These are phyloP conservation scores for Elongisporangium anandrum DNA, from an alignment of 352 stramenopile species.

Conservation along the genomic window DNA sequence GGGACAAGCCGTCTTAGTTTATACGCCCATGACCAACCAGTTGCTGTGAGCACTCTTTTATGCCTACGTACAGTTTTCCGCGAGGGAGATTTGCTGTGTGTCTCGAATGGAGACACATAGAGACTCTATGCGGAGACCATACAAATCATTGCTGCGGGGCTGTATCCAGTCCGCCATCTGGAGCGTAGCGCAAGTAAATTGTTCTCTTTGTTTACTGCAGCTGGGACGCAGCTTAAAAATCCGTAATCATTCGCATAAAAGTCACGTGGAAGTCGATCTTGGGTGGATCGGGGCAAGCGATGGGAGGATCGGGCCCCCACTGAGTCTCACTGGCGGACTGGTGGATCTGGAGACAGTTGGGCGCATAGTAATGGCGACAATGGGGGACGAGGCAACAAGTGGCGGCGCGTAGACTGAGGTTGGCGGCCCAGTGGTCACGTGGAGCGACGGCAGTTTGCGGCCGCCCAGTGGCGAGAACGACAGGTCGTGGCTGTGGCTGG, in stretches of 20 bases:
- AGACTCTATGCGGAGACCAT: background rate
- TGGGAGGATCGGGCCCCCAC: constrained; percentile 11
- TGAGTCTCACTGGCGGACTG: constrained; percentile 5
- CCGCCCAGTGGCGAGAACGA: background rate
- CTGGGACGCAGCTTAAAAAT: background rate
- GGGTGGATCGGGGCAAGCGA: constrained; percentile 10
- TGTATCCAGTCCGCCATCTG: background rate
- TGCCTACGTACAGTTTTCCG: background rate
- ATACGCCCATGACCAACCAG: background rate
- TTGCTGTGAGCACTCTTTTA: background rate
- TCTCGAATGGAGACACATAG: no score
- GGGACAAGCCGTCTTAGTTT: background rate
- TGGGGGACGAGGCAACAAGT: background rate
- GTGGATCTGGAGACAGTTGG: constrained; percentile 5
- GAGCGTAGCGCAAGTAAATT: background rate
- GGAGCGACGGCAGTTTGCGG: constrained; percentile 17
- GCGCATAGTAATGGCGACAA: background rate
- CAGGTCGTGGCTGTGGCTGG: constrained; percentile 1
- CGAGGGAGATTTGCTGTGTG: background rate
- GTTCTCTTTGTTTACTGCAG: background rate
- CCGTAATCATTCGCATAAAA: background rate
- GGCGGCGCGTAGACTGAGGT: background rate
- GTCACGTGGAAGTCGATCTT: constrained; percentile 3
- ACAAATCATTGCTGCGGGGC: background rate
- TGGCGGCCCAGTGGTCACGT: constrained; percentile 6